Conservation (phyloP, 305 asterid species). For the Fraxinus sp. region DNA sequence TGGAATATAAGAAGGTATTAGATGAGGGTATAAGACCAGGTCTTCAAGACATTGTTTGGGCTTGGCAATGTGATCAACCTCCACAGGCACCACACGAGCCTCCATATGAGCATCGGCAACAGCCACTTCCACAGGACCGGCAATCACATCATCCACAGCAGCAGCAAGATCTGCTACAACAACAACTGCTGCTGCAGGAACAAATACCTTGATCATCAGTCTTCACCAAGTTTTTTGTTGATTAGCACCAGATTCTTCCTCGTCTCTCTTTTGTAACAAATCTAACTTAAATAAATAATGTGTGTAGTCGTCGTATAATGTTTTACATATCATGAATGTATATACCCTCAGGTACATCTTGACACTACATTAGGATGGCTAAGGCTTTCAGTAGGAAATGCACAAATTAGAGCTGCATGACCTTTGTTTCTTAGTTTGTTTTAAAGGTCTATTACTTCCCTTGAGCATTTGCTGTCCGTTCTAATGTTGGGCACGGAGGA, state of each 20-base stretch:
- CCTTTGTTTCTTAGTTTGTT: background rate
- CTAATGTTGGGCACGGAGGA: background rate
- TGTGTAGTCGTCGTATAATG: background rate
- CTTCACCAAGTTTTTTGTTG: background rate
- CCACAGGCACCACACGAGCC: background rate
- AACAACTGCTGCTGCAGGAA: constrained; percentile 23
- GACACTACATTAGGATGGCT: background rate
- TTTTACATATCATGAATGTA: background rate
- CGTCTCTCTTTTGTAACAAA: background rate
- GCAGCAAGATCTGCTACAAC: background rate
- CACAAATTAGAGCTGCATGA: background rate
- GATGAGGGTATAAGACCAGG: constrained; percentile 53
- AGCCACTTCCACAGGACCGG: background rate
- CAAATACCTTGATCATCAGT: constrained; percentile 20
- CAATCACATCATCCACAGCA: background rate
- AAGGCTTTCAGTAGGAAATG: background rate
- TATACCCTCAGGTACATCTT: background rate
- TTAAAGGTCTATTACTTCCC: background rate
- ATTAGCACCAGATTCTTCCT: background rate
- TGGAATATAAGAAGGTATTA: constrained; percentile 49
- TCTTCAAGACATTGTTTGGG: constrained; percentile 60
- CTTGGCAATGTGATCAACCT: constrained; percentile 46
- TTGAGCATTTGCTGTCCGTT: background rate
- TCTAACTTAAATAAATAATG: background rate
- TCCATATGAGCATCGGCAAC: background rate